Percentiles rank a stretch among this genome's conserved stretches.
phyloP scores from a whole-genome alignment of 495 filamentous ascomycete species.

The Pseudotulostoma volvatum region DNA sequence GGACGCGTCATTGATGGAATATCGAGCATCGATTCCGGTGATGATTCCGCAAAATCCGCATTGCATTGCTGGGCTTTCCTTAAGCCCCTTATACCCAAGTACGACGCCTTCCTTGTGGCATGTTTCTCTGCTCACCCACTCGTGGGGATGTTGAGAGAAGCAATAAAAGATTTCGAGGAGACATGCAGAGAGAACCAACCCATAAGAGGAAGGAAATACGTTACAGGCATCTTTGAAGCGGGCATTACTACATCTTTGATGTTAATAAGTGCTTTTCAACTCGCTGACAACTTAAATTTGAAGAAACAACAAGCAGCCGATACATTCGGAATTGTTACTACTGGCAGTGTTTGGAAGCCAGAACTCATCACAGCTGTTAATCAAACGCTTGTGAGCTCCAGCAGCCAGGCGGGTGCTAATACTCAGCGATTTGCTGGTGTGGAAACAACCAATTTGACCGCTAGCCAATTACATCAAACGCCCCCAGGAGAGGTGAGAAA shows the following conservation, averaged over 20 bases:
- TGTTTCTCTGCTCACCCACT: conserved; percentile 86
- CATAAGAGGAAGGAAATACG: conserved; percentile 28
- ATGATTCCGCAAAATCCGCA: conserved; percentile 36
- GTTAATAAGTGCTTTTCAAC: conserved; percentile 26
- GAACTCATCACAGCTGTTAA: conserved; percentile 48
- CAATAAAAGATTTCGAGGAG: conserved; percentile 15
- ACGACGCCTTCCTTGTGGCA: conserved; percentile 68
- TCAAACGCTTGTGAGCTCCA: conserved; percentile 33
- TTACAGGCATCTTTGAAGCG: conserved; percentile 82
- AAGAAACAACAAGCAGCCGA: conserved; percentile 23
- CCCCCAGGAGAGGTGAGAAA: conserved; percentile 44
- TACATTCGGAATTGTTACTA: conserved; percentile 80
- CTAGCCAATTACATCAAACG: conserved; percentile 59
- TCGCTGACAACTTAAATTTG: conserved; percentile 10
- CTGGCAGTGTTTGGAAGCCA: conserved; percentile 65
- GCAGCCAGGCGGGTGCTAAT: conserved; percentile 5
- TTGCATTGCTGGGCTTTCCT: conserved; percentile 41
- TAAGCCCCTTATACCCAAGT: conserved; percentile 28
- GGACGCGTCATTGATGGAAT: conserved; percentile 17
- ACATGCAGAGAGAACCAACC: conserved; percentile 3
- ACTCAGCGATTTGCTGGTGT: conserved; percentile 53
- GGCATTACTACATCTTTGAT: conserved; percentile 43
- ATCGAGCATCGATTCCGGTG: conserved; percentile 31
- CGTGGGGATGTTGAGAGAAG: conserved; percentile 39
- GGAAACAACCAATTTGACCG: conserved; percentile 68